Evolutionary conservation across 441 rosid species (phyloP), one percentile per base, ranked within the genome.

Genomic region (Kokia cookei): DNA sequence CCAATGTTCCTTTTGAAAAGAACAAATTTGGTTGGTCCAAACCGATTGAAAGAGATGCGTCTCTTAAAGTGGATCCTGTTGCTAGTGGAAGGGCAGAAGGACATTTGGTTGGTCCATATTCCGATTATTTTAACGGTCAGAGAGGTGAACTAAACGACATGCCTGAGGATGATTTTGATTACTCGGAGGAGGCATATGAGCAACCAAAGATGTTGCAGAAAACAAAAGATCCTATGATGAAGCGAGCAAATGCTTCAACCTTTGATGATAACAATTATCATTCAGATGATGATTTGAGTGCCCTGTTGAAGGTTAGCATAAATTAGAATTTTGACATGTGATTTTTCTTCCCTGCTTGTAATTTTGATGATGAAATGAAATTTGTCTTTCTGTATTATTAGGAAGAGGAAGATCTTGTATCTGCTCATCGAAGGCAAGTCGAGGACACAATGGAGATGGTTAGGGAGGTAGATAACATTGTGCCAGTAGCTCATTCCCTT

Each of bases 401-500:
- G 97, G 94, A 91, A 77, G 94, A 90, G 72, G 94, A 88, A 78
- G 93, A 92, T 76, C 94, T 90, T 76, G 89, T 92, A 60, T 80
- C 84, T 80, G 91, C 94, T 19, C 94, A 92, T 76, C 88, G 90
- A 47, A 85, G 64, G 77, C 92, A 88, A 82, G 93, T 89, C 40
- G 93, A 92, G 82, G 91, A 89, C 74, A 88, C 92, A 11, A 86
- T 90, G 76, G 85, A 88, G 71, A 86, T 90, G 7, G 92, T 89
- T 68, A 84, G 84, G 71, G 93, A 92, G 97, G 97, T 88, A 19
- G 68, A 77, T 61, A 5, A 57, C 50, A 19, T 64, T 55, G 15
- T 32, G 5, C 51, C 27, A 51, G 22, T 59, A 2, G 40, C 45
- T 13, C 40, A 19, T 37, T 67, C 10, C 51, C 6, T 75, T 37